Percentiles rank a stretch among this genome's conserved stretches.
These are phyloP conservation scores for Termitomyces sp. DNA, from an alignment of 768 basidiomycete species.

Conservation along the genomic window DNA sequence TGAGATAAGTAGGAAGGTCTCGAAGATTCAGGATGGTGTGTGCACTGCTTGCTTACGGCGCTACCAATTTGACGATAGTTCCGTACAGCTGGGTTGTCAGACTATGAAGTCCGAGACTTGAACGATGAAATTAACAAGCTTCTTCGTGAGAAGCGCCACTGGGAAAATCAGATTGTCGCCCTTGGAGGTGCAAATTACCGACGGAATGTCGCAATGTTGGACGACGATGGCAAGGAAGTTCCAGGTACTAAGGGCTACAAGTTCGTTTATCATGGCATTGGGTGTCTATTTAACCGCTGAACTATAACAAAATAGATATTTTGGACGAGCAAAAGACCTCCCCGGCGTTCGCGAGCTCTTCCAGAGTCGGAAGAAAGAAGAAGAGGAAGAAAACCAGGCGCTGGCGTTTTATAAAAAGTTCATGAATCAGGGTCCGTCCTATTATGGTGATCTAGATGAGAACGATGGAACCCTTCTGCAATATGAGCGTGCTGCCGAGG, in stretches of 20 bases:
- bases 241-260: conserved; percentile 98
- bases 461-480: conserved; percentile 60
- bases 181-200: conserved; percentile 96
- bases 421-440: conserved; percentile 79
- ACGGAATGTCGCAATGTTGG: conserved; percentile 89
- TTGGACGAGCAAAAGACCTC: conserved; percentile 93
- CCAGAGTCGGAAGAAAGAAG: conserved; percentile 78
- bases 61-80: background rate
- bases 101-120: conserved; percentile 93
- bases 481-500: conserved; percentile 70
- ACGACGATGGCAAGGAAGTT: conserved; percentile 94
- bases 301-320: conserved; percentile 59
- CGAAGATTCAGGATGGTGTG: conserved; percentile 86
- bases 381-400: conserved; percentile 83
- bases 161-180: conserved; percentile 97
- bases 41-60: background rate
- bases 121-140: conserved; percentile 98
- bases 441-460: conserved; percentile 93
- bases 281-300: background rate
- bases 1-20: conserved; percentile 94
- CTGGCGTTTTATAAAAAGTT: conserved; percentile 83
- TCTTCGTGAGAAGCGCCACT: conserved; percentile 92
- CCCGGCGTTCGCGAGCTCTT: conserved; percentile 97
- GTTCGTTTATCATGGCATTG: conserved; percentile 37
- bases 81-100: conserved; percentile 76